Evolutionary conservation across 2,329 filamentous ascomycete genomes (phyloP), one percentile per base, ranked within the genome.

Genomic region (Botrytis byssoidea): DNA sequence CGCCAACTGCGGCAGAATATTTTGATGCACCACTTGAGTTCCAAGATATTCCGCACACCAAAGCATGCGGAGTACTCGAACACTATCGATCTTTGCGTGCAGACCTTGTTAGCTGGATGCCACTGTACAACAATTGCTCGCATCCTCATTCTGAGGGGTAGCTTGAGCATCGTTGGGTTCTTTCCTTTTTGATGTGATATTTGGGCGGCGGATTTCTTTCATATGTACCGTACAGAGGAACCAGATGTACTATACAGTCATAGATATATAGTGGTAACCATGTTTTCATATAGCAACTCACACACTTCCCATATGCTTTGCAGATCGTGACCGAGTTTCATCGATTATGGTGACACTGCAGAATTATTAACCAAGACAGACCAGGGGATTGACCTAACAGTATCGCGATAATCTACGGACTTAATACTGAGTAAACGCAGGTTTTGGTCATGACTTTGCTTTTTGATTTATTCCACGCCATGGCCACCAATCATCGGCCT

Each of bases 21-120:
- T 40, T 67, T 67, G 65, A 67, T 55, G 46, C 65, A 67, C 35
- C 65, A 67, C 22, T 67, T 55, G 65, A 40, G 65, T 67, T 55
- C 46, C 35, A 55, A 67, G n/a, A 40, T 67, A n/a, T 67, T 40
- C 8, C 37, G 10, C 25, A 40, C 46, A 55, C 25, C 35, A 55
- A 40, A 29, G 35, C 37, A 29, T 25, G 25, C 46, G n/a, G 18
- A 67, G 46, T 16, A 67, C 20, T 67, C 64, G 44, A 37, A 8
- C 7, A 67, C 46, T 40, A 55, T 55, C 46, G 32, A 67, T 29
- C 46, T 55, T 25, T 40, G 25, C 5, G 46, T 18, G 51, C 32
- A 55, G 46, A 55, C 29, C 3, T 14, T 55, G 51, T 67, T 22
- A 48, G 25, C 25, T 37, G 65, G 65, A 55, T 9, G 46, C 4